These are phyloP conservation scores for Boletus eberwhitei DNA, from an alignment of 768 basidiomycete genomes.

Conservation along the genomic window DNA sequence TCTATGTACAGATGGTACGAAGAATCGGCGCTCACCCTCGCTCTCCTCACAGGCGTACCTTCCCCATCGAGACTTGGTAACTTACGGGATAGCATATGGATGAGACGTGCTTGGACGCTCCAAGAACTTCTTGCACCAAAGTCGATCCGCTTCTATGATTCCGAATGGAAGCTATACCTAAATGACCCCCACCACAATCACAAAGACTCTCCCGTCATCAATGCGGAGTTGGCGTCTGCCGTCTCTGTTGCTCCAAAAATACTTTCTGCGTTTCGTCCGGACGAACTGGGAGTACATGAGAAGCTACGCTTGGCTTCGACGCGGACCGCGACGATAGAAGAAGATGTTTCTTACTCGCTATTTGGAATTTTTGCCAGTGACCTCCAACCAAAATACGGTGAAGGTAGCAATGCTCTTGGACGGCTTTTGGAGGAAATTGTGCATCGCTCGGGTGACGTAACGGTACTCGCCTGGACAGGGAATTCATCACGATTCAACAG, in stretches of 20 bases:
- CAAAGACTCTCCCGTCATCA: not conserved
- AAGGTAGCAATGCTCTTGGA: not conserved
- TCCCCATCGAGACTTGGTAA: not conserved
- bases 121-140: constrained; percentile 8
- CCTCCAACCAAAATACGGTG: constrained; percentile 1
- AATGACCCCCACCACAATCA: not conserved
- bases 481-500: constrained; percentile 1
- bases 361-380: constrained; percentile 5
- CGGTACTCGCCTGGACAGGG: constrained; percentile 4
- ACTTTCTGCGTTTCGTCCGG: not conserved
- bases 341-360: constrained; percentile 1
- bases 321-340: not conserved
- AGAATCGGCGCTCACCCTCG: not conserved
- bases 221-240: not conserved
- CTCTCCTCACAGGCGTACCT: not conserved
- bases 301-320: constrained; percentile 4
- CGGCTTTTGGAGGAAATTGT: constrained; percentile 6
- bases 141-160: constrained; percentile 9
- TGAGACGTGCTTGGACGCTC: constrained; percentile 4
- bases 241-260: not conserved
- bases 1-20: constrained; percentile 11
- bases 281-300: not conserved
- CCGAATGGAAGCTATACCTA: constrained; percentile 2
- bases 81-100: constrained; percentile 2
- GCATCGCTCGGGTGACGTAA: constrained; percentile 2